phyloP scores from a whole-genome alignment of 2,329 filamentous ascomycete species.

The Pseudopithomyces maydicus region DNA sequence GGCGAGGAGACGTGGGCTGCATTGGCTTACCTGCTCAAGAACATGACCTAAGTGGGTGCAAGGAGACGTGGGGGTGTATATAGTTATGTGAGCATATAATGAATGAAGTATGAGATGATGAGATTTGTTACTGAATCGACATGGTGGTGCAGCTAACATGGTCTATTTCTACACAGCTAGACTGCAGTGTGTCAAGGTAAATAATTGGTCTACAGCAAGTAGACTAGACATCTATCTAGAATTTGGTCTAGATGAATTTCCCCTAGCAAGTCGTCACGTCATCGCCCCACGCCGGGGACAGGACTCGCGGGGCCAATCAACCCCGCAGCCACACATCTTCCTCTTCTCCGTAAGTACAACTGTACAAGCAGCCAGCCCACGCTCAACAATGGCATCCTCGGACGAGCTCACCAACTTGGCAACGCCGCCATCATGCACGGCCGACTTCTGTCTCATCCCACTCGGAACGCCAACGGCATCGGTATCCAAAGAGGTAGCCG shows the following conservation, averaged over 20 bases:
- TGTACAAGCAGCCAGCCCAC: too few relatives aligned
- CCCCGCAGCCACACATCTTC: background rate
- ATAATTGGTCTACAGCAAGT: too few relatives aligned
- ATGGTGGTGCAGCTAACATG: too few relatives aligned
- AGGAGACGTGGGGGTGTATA: background rate
- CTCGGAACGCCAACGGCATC: slow-evolving; percentile 62
- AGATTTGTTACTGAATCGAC: too few relatives aligned
- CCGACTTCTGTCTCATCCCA: slow-evolving; percentile 90
- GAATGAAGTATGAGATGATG: background rate
- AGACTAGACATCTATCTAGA: too few relatives aligned
- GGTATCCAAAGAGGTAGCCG: slow-evolving; percentile 74
- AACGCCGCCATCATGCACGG: slow-evolving; percentile 78
- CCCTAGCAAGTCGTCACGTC: background rate
- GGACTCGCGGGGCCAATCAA: background rate
- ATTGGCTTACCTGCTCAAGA: slow-evolving; percentile 37
- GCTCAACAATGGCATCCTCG: slow-evolving; percentile 23
- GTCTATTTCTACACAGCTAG: too few relatives aligned
- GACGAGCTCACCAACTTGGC: slow-evolving; percentile 25
- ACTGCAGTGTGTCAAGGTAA: too few relatives aligned
- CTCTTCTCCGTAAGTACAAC: too few relatives aligned
- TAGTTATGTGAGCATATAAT: background rate
- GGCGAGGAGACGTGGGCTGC: slow-evolving; percentile 55
- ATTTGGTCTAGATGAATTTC: too few relatives aligned
- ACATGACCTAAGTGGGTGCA: slow-evolving; percentile 21
- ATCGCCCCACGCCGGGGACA: background rate